Evolutionary conservation across 169 alveolate species (phyloP), one percentile per base, ranked within the genome.

Genomic region (Cryptosporidium meleagridis): DNA sequence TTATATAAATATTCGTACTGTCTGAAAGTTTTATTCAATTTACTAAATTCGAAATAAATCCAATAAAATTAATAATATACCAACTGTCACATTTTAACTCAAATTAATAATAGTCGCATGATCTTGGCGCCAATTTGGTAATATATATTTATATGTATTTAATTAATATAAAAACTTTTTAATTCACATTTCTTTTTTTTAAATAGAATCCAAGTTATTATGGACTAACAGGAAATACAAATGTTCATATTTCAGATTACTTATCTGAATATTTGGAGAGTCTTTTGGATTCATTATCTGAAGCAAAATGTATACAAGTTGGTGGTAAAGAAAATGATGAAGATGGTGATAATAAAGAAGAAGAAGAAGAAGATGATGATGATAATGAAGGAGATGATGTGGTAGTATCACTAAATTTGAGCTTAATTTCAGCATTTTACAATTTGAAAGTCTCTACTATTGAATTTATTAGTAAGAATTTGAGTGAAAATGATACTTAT

Each of bases 121-220:
- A 3, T 1, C 18, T 48, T 48, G 45, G 31, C 39, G 33, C 37
- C 69, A 51, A 51, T 0, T 26, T 8, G 16, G 5, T 48, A 48
- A 48, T 48, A 48, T 70, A n/a, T 37, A 85, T 45, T 44, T 33
- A 73, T 84, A 48, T 37, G n/a, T 44, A 75, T 71, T 8, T 53
- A 53, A 53, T 5, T 33, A 23, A 35, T 23, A 16, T 45, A 71
- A 71, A 29, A 18, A 70, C 23, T 72, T 53, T 21, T 51, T 52
- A 18, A 23, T 18, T 26, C 10, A 51, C 29, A 3, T 71, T 33
- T 33, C 26, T 51, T 52, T 72, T 75, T 31, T 31, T 31, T 31
- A 1, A 0, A 39, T 93, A 97, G 95, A 99, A 99, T 92, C 99
- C 99, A 1, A 98, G 98, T 91, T 99, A 97, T 97, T 98, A 98